Conservation (phyloP, 2,329 filamentous ascomycete species). For the Pleurostoma richardsiae region DNA sequence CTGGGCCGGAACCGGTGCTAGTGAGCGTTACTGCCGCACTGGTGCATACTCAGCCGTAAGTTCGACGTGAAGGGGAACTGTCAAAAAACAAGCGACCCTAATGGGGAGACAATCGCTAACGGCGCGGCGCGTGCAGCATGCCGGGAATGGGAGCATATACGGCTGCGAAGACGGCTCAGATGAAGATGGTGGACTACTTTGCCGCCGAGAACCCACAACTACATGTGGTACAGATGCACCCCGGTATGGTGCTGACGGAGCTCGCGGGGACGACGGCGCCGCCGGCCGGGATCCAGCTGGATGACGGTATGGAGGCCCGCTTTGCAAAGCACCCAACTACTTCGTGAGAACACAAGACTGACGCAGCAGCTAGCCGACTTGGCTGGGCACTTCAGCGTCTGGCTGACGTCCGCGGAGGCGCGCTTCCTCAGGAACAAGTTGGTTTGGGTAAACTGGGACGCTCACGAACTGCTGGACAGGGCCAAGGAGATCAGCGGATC, state of each 20-base stretch:
- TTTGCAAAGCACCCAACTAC: background rate
- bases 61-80: background rate
- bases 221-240: conserved; percentile 8
- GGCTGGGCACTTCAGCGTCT: conserved; percentile 9
- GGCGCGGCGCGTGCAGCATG: background rate
- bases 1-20: conserved; percentile 6
- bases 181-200: conserved; percentile 11
- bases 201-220: conserved; percentile 11
- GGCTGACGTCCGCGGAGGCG: conserved; percentile 9
- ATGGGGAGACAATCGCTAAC: background rate
- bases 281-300: background rate
- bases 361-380: conserved; percentile 5
- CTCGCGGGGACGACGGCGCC: background rate
- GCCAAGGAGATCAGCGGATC: background rate
- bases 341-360: background rate
- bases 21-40: background rate
- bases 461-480: conserved; percentile 10
- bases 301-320: background rate
- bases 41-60: too few relatives aligned
- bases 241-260: conserved; percentile 9
- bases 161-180: conserved; percentile 8
- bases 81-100: conserved; percentile 2
- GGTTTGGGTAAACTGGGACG: conserved; percentile 14
- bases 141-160: conserved; percentile 7
- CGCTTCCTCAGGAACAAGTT: conserved; percentile 7